Evolutionary conservation across 805 yeast species (phyloP).

Genomic region (Monosporozyma unispora): DNA sequence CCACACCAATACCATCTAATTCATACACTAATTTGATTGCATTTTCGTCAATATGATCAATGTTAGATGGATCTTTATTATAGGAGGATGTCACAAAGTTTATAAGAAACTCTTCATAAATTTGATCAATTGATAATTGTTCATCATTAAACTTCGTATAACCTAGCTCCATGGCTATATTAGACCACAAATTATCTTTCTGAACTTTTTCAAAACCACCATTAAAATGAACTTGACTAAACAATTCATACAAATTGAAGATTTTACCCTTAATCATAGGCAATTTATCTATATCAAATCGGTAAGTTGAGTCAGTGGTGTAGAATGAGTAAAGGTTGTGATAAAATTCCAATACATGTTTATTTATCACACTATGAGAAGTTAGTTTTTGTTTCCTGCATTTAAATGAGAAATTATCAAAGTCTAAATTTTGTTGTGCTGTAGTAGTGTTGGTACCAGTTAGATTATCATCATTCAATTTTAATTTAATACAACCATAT

Average conservation of each 20-base stretch:
- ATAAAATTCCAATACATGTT: conserved; percentile 41
- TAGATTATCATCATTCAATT: conserved; percentile 2
- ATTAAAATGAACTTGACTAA: conserved; percentile 46
- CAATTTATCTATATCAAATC: conserved; percentile 31
- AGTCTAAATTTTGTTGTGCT: conserved; percentile 5
- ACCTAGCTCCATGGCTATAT: conserved; percentile 73
- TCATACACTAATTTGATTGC: not conserved
- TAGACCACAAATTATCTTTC: conserved; percentile 66
- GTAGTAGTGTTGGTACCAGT: not conserved
- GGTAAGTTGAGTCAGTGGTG: conserved; percentile 7
- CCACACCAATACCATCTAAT: conserved; percentile 31
- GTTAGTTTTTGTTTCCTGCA: conserved; percentile 22
- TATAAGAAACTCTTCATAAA: conserved; percentile 33
- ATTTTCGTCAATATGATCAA: not conserved
- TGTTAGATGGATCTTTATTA: no score
- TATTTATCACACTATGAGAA: conserved; percentile 31
- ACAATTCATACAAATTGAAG: conserved; percentile 53
- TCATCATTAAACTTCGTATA: conserved; percentile 63
- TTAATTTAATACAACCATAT: conserved; percentile 21
- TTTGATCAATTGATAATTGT: conserved; percentile 57
- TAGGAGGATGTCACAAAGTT: no score
- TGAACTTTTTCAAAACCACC: conserved; percentile 67
- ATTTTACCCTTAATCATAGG: conserved; percentile 63
- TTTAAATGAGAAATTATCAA: conserved; percentile 21
- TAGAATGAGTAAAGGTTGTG: conserved; percentile 38